Evolutionary conservation across 1,284 basidiomycete genomes (phyloP), one percentile per base, ranked within the genome.

Genomic region (Stereum hirsutum): DNA sequence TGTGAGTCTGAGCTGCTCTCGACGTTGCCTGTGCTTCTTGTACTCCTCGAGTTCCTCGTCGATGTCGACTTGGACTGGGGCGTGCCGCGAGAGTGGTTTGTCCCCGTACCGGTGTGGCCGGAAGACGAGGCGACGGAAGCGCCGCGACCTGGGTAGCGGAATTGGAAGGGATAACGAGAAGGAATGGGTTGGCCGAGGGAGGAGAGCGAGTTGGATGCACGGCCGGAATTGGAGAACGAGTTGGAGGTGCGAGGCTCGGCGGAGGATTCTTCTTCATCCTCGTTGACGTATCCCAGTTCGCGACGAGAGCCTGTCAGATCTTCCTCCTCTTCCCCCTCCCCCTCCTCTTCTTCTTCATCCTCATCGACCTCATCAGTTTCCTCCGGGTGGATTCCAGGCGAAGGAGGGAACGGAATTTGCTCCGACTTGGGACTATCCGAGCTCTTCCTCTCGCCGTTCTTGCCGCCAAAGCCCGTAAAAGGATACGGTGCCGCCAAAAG

Each of bases 141-240:
- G 0, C 70, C 69, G 20, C 75, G 68, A 23, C 46, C 39, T 17
- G 76, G 76, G 7, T 70, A 69, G 21, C 78, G 73, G 62, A 76
- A 75, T 45, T 75, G 69, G 69, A 86, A 84, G 4, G 81, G 84
- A 56, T 82, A 84, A 1, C 80, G 72, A 5, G 80, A 77, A 15
- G 62, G 58, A 41, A 89, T 66, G 1, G 83, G 85, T n/a, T 81
- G 78, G 2, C 85, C 86, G 5, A 89, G 70, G 52, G 79, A 82
- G 5, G 84, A 87, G 75, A 89, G 77, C 4, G 84, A 88, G 15
- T 75, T 81, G 3, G 82, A 85, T 1, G 74, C 79, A 24, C 78
- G 72, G 30, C 72, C 70, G 10, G 56, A 60, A 24, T 52, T 52
- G 4, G 73, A 70, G 4, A 76, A 77, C 4, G 66, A 66, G 3